phyloP scores from a whole-genome alignment of 345 rosid species.

The Dovyalis caffra region DNA sequence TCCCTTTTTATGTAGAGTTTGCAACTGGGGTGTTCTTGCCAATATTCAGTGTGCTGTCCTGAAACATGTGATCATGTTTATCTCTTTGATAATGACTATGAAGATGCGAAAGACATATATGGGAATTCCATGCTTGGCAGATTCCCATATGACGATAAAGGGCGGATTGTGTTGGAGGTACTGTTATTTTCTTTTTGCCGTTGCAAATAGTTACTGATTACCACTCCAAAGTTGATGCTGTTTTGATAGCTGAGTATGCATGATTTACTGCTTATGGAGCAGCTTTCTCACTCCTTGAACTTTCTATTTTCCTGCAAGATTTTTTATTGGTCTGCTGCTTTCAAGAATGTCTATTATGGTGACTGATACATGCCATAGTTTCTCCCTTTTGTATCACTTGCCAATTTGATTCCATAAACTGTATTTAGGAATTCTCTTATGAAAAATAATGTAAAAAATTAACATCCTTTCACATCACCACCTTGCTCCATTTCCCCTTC shows the following conservation, averaged over 20 bases:
- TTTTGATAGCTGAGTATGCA: not conserved
- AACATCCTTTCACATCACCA: not conserved
- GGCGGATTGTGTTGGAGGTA: slow-evolving; percentile 87
- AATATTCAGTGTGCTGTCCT: slow-evolving; percentile 56
- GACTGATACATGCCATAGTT: not conserved
- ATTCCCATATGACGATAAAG: slow-evolving; percentile 80
- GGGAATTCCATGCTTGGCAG: slow-evolving; percentile 75
- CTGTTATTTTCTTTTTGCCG: not conserved
- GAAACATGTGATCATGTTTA: slow-evolving; percentile 87
- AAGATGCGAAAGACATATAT: slow-evolving; percentile 81
- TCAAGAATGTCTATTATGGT: not conserved
- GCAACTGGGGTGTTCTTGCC: slow-evolving; percentile 75
- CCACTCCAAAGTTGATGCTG: not conserved
- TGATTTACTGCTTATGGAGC: not conserved
- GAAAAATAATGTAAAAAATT: not conserved
- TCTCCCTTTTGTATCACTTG: not conserved
- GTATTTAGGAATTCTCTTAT: not conserved
- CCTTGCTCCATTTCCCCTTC: not conserved
- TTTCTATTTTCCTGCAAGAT: not conserved
- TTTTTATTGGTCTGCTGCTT: not conserved
- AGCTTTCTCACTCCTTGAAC: not conserved
- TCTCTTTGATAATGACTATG: slow-evolving; percentile 86
- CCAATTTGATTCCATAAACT: not conserved
- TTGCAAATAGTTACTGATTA: not conserved
- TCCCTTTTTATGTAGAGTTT: slow-evolving; percentile 46